Percentiles rank a stretch among this genome's conserved stretches.
These are phyloP conservation scores for Annona cherimola DNA, from an alignment of 164 flowering plant species.

Conservation along the genomic window DNA sequence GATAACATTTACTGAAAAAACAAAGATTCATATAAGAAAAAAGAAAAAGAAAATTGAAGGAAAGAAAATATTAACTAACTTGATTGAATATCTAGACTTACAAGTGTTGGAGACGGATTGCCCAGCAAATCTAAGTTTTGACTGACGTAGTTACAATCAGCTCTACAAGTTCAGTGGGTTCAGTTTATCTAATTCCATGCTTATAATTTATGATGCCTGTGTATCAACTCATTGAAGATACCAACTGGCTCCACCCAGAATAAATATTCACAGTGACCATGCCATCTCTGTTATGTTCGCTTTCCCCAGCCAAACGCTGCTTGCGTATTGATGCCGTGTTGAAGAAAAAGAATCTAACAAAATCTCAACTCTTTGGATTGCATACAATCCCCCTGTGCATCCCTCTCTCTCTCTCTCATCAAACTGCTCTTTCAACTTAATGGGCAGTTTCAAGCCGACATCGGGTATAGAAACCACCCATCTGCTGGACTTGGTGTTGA, in stretches of 20 bases:
- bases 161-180: background rate
- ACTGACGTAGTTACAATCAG: background rate
- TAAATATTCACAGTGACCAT: background rate
- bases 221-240: background rate
- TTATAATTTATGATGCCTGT: background rate
- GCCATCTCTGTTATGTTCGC: background rate
- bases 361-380: background rate
- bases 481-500: background rate
- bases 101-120: background rate
- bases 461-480: background rate
- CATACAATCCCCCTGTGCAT: background rate
- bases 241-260: background rate
- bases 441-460: background rate
- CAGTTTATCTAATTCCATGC: background rate
- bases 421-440: background rate
- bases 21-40: no score
- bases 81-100: background rate
- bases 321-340: background rate
- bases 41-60: no score
- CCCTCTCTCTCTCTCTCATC: background rate
- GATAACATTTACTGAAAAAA: no score
- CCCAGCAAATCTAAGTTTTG: background rate
- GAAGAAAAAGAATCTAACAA: no score
- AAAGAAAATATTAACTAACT: background rate
- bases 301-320: background rate